Evolutionary conservation across 1,284 basidiomycete genomes (phyloP).

Genomic region (Puccinia horiana): DNA sequence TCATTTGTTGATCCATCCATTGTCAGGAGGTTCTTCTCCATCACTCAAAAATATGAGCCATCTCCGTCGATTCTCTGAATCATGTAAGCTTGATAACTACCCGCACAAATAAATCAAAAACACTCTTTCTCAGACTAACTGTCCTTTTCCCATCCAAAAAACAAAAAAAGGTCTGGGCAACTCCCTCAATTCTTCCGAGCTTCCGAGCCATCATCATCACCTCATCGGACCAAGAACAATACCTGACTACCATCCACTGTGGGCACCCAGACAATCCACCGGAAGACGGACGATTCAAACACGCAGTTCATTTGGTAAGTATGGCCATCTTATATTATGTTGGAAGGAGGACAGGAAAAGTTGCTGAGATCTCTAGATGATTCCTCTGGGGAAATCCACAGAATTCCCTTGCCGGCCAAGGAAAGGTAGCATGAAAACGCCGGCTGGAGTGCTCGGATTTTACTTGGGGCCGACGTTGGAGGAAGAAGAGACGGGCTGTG

Average conservation of each 20-base stretch:
- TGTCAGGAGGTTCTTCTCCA: too few relatives aligned
- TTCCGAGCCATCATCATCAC: not conserved
- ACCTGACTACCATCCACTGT: not conserved
- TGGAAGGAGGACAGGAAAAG: too few relatives aligned
- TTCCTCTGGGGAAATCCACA: not conserved
- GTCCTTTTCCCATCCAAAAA: too few relatives aligned
- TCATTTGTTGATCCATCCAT: too few relatives aligned
- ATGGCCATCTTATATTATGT: not conserved
- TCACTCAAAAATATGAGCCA: not conserved
- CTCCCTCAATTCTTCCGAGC: not conserved
- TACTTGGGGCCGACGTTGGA: not conserved
- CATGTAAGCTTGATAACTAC: not conserved
- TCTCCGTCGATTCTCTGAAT: slow-evolving; percentile 11
- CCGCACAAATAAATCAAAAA: not conserved
- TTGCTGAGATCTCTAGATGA: too few relatives aligned
- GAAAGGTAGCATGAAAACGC: not conserved
- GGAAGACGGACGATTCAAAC: not conserved
- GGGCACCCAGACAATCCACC: not conserved
- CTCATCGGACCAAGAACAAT: not conserved
- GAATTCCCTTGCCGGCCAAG: not conserved
- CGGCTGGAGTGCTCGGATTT: not conserved
- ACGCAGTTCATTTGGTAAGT: not conserved
- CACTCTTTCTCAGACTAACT: too few relatives aligned
- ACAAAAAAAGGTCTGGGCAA: not conserved
- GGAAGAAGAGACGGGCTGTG: not conserved